Evolutionary conservation across 2,329 filamentous ascomycete species (phyloP), one percentile per base, ranked within the genome.

Genomic region (Pseudodiploospora longispora): DNA sequence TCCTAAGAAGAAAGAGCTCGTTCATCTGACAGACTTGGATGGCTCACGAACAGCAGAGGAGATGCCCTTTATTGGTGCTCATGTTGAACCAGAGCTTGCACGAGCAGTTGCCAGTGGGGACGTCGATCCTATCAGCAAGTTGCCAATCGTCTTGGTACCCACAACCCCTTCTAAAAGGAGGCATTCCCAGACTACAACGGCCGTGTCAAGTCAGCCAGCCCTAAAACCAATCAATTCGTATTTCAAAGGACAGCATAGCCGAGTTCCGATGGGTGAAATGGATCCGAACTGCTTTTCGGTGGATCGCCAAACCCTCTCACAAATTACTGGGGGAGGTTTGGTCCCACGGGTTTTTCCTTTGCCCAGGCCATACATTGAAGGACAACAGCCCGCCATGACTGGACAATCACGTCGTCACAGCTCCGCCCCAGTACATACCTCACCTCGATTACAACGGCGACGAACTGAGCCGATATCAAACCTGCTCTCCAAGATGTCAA

Each of bases 41-140:
- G 67, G 75, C 5, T 78, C 78, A 4, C 61, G 88, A 27, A 76
- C 82, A 27, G 69, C 82, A 1, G 77, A 81, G 7, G 77, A 84
- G 36, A 82, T 95, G 74, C 77, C 84, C 1, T 97, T 85, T 55
- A 87, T 98, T 50, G 94, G 93, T 30, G 70, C 75, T 19, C 73
- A 80, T 52, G 77, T 95, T 37, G 80, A 85, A 30, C 68, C 82
- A 2, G 71, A 82, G 40, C 62, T 87, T 47, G 89, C 91, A 6
- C 71, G 73, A 41, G 82, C 80, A 5, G 83, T 98, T 47, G 88
- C 93, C 27, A 69, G 62, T 33, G 93, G 93, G 32, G 85, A 95
- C 53, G 65, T 96, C 38, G 84, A 97, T 60, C 93, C 93, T 2
- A 93, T 91, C 52, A 94, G 89, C 1, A 97, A 96, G 63, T 62